A percentile compares a stretch with the other conserved stretches of the same genome.
Evolutionary conservation across 2,329 filamentous ascomycete genomes (phyloP).

Genomic region (Aspergillus ochraceoroseus): DNA sequence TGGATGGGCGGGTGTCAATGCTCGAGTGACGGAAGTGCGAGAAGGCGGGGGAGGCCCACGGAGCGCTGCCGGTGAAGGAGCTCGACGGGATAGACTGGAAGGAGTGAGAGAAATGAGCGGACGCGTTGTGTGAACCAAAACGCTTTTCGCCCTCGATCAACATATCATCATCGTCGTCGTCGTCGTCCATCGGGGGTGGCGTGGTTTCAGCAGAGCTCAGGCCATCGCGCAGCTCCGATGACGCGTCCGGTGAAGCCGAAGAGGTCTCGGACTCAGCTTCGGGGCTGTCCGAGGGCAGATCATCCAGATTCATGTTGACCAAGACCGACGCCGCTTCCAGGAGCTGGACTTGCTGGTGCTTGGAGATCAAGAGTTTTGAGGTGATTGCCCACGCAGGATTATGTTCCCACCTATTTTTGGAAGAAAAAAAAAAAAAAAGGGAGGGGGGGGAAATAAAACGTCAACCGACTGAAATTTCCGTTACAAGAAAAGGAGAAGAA

Average conservation of each 20-base stretch:
- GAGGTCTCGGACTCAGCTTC: slow-evolving; percentile 73
- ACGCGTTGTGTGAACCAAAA: slow-evolving; percentile 47
- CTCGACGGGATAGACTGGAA: slow-evolving; percentile 67
- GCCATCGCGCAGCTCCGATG: slow-evolving; percentile 67
- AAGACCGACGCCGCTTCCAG: slow-evolving; percentile 95
- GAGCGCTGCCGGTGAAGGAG: slow-evolving; percentile 53
- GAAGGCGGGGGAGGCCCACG: slow-evolving; percentile 45
- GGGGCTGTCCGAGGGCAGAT: slow-evolving; percentile 59
- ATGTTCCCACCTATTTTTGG: slow-evolving; percentile 82
- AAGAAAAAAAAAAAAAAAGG: no score
- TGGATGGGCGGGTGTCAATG: slow-evolving; percentile 69
- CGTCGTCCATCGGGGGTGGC: slow-evolving; percentile 72
- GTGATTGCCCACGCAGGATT: slow-evolving; percentile 97
- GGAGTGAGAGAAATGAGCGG: slow-evolving; percentile 62
- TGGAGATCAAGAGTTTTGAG: slow-evolving; percentile 96
- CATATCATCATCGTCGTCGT: slow-evolving; percentile 37
- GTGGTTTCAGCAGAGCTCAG: slow-evolving; percentile 89
- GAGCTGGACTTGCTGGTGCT: slow-evolving; percentile 98
- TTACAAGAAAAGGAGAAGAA: slow-evolving; percentile 22
- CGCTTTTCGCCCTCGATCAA: slow-evolving; percentile 55
- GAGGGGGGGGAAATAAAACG: no score
- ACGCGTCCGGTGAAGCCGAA: slow-evolving; percentile 74
- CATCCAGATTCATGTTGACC: slow-evolving; percentile 75
- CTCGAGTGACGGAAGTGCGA: slow-evolving; percentile 67
- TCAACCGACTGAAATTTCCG: slow-evolving; percentile 37